These are phyloP conservation scores for Linderniella brevidens DNA, from an alignment of 257 asterid genomes.

Conservation along the genomic window DNA sequence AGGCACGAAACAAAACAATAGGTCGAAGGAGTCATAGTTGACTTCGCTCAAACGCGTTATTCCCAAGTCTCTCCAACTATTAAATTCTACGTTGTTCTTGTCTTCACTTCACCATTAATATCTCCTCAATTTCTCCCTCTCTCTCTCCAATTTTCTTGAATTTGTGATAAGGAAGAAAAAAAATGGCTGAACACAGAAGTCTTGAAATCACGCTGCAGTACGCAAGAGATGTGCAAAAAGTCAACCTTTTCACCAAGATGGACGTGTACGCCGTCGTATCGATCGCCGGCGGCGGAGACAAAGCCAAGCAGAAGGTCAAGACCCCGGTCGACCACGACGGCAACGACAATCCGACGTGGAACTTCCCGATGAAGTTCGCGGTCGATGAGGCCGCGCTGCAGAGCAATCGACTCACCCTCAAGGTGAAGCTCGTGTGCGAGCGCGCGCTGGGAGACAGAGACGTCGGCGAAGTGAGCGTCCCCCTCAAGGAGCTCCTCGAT, in stretches of 20 bases:
- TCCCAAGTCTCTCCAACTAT: too few relatives aligned
- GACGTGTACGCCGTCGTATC: slow-evolving; percentile 65
- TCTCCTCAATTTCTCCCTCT: slow-evolving; percentile 8
- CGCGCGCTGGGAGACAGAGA: slow-evolving; percentile 68
- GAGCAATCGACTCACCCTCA: slow-evolving; percentile 45
- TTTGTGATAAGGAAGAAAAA: slow-evolving; percentile 1
- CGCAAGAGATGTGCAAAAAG: slow-evolving; percentile 52
- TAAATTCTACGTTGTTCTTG: too few relatives aligned
- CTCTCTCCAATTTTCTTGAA: slow-evolving; percentile 6
- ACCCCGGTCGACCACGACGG: slow-evolving; percentile 52
- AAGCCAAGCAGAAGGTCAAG: slow-evolving; percentile 34
- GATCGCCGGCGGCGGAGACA: slow-evolving; percentile 35
- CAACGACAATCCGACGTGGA: slow-evolving; percentile 61
- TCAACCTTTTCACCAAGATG: slow-evolving; percentile 55
- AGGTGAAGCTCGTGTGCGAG: slow-evolving; percentile 46
- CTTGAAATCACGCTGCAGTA: slow-evolving; percentile 44
- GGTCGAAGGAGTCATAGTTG: slow-evolving; percentile 12
- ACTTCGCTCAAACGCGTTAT: slow-evolving; percentile 3
- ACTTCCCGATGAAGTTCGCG: slow-evolving; percentile 53
- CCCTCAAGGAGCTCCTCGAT: slow-evolving; percentile 63
- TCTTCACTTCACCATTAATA: background rate
- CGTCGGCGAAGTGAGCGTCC: slow-evolving; percentile 62
- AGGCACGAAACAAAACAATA: slow-evolving; percentile 13
- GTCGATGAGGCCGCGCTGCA: slow-evolving; percentile 46
- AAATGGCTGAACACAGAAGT: slow-evolving; percentile 36